A percentile compares a stretch with the other conserved stretches of the same genome.
Evolutionary conservation across 768 basidiomycete species (phyloP).

Genomic region (Termitomyces sp.): DNA sequence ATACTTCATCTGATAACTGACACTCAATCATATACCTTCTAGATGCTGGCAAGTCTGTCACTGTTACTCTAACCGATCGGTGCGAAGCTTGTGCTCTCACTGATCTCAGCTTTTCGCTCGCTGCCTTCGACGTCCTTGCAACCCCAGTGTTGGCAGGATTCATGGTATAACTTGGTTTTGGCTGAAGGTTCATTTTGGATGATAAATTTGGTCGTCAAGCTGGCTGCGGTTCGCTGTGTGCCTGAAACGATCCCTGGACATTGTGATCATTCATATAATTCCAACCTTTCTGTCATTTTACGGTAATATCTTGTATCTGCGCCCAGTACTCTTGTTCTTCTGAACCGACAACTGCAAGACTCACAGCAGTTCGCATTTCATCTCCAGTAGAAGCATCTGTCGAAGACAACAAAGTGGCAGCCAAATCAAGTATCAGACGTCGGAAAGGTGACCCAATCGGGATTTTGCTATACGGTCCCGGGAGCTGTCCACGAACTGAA

Average conservation of each 20-base stretch:
- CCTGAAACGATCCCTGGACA: background rate
- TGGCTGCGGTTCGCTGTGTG: background rate
- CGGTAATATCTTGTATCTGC: conserved; percentile 16
- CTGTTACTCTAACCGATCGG: conserved; percentile 53
- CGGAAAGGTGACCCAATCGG: conserved; percentile 37
- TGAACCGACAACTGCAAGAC: conserved; percentile 31
- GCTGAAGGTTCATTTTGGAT: conserved; percentile 7
- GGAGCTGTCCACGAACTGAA: conserved; percentile 63
- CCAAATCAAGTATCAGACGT: conserved; percentile 63
- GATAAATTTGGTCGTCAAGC: background rate
- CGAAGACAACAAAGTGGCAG: conserved; percentile 24
- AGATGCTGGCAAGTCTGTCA: conserved; percentile 50
- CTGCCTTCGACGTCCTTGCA: conserved; percentile 51
- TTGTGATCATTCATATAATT: background rate
- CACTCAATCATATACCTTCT: background rate
- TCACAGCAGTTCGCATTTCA: conserved; percentile 23
- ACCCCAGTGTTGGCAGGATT: conserved; percentile 44
- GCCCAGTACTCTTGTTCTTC: conserved; percentile 36
- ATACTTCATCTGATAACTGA: background rate
- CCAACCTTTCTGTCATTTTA: background rate
- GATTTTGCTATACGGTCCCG: conserved; percentile 78
- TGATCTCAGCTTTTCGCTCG: conserved; percentile 60
- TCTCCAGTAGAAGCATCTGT: conserved; percentile 7
- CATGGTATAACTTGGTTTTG: conserved; percentile 45
- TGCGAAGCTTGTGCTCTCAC: conserved; percentile 48